Base-by-base conservation (phyloP, 805 yeast genomes). In the Saccharomycopsis fibuligera region DNA sequence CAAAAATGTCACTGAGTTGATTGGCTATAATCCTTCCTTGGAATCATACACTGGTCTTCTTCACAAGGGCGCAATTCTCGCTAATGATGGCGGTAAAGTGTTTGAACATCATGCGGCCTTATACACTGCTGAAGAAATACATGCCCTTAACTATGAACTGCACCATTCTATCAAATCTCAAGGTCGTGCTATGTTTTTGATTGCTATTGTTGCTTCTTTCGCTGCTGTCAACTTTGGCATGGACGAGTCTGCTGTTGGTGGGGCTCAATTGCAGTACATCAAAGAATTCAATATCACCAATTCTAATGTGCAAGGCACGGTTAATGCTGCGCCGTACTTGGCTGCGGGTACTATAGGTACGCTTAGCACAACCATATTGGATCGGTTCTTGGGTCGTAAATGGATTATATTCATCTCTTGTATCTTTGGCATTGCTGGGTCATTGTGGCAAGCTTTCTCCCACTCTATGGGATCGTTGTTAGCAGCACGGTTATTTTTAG, bases 161-260 rank as follows among this genome's bases (percentile, higher is more conserved):
- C 54, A 65, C 5, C 76, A 75, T 40, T 72, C 78, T 24, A 66
- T 81, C 65, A 52, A 59, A 22, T 84, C 67, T 12, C 61, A 72
- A 61, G 68, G 75, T 58, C 57, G 68, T 62, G 72, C 76, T 19
- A 74, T 78, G 62, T 73, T 80, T 6, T 65, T 79, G 58, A 79
- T 83, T 41, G 81, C 86, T 2, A 68, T 81, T 69, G 79, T 85
- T n/a, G 57, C 64, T 6, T 60, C 64, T 1, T 56, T 58, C 43
- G 78, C 78, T 16, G 83, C 85, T 3, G 80, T 83, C 4, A 84
- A 81, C 44, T 78, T 74, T 60, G 88, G 88, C 46, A 79, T 79
- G 85, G 88, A 82, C 61, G 85, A 82, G 60, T 74, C 86, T 5
- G 86, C 80, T 8, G 67, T 79, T 50, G 80, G 81, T 54, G 88